Evolutionary conservation across 805 yeast species (phyloP), one percentile per base, ranked within the genome.

Genomic region (Yamadazyma akitaensis): DNA sequence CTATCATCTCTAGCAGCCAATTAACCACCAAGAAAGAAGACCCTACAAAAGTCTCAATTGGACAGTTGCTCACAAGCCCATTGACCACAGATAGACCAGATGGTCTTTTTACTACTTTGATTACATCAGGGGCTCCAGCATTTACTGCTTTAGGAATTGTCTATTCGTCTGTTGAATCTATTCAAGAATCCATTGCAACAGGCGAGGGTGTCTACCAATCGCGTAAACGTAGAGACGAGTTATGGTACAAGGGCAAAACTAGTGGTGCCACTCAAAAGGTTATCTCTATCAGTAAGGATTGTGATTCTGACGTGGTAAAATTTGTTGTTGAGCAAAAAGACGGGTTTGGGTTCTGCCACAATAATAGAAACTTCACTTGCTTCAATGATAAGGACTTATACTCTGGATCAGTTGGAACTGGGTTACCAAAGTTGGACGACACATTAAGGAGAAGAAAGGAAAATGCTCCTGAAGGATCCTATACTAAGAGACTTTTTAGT

Each of bases 191-290:
- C 11, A 79, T 94, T 55, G 80, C 80, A 50, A 84, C 88, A 18
- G 77, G 80, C 42, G 81, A 88, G 9, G 99, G 99, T 48, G 96
- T 94, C 2, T 94, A 94, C 67, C 97, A 86, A 65, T 88, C 97
- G 8, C 84, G 99, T 58, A 83, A 85, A 59, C 67, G 77, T 44
- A 59, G 60, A 17, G 82, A 88, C 51, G 98, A 96, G 37, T 76
- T 94, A 49, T 94, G 99, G 99, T 86, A 84, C 64, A 94, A 94
- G 65, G 99, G 99, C 26, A 85, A 85, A 46, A 88, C 97, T 1
- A 86, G 96, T n/a, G 99, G 99, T 17, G 96, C 96, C 43, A 88
- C 95, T 1, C 99, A 94, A 69, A 75, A 75, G 54, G 74, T 94
- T 40, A 54, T 85, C 19, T 68, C 75, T 37, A 64, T 94, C 47